phyloP scores from a whole-genome alignment of 257 asterid species.

The Solanum megistacrolobum region DNA sequence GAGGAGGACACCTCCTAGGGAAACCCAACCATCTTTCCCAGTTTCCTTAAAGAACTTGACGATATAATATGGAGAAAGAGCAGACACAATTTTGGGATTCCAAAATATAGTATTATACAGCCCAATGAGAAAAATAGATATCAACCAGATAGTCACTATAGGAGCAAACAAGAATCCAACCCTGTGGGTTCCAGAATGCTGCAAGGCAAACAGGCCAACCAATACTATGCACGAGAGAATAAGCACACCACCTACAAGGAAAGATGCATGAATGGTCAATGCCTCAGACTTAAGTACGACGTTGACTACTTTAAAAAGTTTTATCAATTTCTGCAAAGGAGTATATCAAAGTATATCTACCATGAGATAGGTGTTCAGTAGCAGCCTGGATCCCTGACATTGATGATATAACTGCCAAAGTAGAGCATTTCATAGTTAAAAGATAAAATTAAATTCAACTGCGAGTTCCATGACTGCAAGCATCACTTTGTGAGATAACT shows the following conservation, averaged over 20 bases:
- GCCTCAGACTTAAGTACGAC: background rate
- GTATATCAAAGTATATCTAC: slow-evolving; percentile 3
- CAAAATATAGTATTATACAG: slow-evolving; percentile 60
- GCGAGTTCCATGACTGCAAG: background rate
- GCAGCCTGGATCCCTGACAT: slow-evolving; percentile 32
- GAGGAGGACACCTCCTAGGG: slow-evolving; percentile 93
- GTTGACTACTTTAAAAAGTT: background rate
- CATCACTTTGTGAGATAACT: background rate
- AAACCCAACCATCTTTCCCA: slow-evolving; percentile 86
- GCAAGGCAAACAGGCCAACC: slow-evolving; percentile 93
- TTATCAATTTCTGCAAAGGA: background rate
- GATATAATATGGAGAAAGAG: slow-evolving; percentile 85
- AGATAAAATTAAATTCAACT: background rate
- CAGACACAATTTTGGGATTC: slow-evolving; percentile 68
- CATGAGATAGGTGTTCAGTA: slow-evolving; percentile 13
- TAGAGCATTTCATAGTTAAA: slow-evolving; percentile 1
- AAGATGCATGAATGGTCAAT: background rate
- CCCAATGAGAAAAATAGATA: slow-evolving; percentile 62
- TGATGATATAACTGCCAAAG: slow-evolving; percentile 37
- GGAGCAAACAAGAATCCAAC: slow-evolving; percentile 95
- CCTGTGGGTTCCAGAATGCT: slow-evolving; percentile 86
- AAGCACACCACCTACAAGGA: slow-evolving; percentile 46
- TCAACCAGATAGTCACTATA: slow-evolving; percentile 72
- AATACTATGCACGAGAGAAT: slow-evolving; percentile 58
- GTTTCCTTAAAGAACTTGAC: slow-evolving; percentile 56